Conservation (phyloP, 495 filamentous ascomycete genomes). For the Aspergillus nanangensis region DNA sequence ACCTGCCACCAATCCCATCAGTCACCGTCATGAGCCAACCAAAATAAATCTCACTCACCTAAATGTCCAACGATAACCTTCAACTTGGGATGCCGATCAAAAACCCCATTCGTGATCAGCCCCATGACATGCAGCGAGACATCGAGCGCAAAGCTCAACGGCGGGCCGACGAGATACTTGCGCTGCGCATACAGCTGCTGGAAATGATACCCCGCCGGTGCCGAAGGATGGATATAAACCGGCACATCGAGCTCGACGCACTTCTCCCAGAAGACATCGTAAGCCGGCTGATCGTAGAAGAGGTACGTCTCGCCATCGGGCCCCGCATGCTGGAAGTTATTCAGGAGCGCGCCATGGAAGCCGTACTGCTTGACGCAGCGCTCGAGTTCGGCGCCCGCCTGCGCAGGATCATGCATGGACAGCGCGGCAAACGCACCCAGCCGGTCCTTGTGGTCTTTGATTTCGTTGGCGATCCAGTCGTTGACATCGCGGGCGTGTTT, state of each 20-base stretch:
- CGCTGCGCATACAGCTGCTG: constrained; percentile 3
- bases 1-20: too few relatives aligned
- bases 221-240: constrained; percentile 49
- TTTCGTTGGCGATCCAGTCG: constrained; percentile 40
- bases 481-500: constrained; percentile 33
- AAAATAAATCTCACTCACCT: too few relatives aligned
- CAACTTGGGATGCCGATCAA: constrained; percentile 34
- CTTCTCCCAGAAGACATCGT: constrained; percentile 45
- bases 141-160: constrained; percentile 29
- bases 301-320: constrained; percentile 34
- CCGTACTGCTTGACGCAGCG: constrained; percentile 45
- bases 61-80: constrained; percentile 56
- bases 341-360: constrained; percentile 47
- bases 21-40: too few relatives aligned
- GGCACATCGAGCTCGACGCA: constrained; percentile 47
- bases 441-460: constrained; percentile 37
- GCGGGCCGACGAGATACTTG: constrained; percentile 26
- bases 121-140: constrained; percentile 36
- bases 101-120: constrained; percentile 37
- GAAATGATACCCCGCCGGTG: constrained; percentile 6
- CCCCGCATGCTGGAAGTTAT: constrained; percentile 37
- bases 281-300: constrained; percentile 45
- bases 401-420: constrained; percentile 35
- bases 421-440: constrained; percentile 45
- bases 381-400: constrained; percentile 41